phyloP scores from a whole-genome alignment of 352 stramenopile species.

The Globisporangium emineosum region DNA sequence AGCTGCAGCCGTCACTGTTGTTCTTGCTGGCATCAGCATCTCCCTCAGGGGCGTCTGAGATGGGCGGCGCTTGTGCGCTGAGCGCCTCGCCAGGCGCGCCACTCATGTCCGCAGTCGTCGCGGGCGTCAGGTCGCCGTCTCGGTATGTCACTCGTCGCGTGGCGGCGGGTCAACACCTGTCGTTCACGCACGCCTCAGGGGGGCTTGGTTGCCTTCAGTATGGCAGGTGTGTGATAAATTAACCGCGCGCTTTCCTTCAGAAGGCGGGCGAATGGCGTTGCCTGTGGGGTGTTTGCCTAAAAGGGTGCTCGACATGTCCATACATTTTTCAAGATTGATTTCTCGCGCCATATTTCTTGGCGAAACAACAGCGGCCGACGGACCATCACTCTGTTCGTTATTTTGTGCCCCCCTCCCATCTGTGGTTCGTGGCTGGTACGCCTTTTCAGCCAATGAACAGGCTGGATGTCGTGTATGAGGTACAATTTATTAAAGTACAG shows the following conservation, averaged over 20 bases:
- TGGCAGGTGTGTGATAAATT: not conserved
- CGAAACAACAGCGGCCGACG: too few species aligned
- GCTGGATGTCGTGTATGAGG: not conserved
- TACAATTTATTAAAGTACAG: not conserved
- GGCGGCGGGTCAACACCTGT: not conserved
- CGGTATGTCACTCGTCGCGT: not conserved
- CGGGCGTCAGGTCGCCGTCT: not conserved
- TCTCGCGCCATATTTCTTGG: too few species aligned
- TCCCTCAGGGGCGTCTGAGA: not conserved
- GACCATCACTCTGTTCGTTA: not conserved
- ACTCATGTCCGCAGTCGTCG: not conserved
- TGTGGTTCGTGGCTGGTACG: too few species aligned
- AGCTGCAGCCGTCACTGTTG: conserved; percentile 18
- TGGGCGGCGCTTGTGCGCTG: conserved; percentile 1
- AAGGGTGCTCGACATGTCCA: not conserved
- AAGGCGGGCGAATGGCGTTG: not conserved
- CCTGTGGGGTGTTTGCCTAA: not conserved
- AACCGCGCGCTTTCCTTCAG: not conserved
- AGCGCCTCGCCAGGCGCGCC: not conserved
- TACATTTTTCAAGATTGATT: too few species aligned
- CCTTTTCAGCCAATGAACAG: conserved; percentile 2
- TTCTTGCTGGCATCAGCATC: not conserved
- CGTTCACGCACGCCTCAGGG: not conserved
- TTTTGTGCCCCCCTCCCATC: not conserved
- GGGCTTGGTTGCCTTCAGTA: not conserved